Base-by-base conservation (phyloP, 169 alveolate genomes). In the Amoebophrya sp. region DNA sequence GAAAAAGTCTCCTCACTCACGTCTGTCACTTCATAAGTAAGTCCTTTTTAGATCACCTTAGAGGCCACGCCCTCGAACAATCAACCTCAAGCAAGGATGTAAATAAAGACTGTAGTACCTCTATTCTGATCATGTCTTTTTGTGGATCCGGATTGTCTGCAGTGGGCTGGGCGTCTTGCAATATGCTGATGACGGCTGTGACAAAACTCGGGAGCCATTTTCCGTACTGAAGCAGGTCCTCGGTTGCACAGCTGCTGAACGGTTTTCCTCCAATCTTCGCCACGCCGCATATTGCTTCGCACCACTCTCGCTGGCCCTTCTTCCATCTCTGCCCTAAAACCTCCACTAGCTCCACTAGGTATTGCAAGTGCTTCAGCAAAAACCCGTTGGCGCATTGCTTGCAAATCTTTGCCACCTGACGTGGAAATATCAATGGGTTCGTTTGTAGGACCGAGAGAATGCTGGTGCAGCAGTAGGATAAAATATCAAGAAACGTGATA, bases 121-220 rank as follows among this genome's bases (percentile, higher is more conserved):
- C 83, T 65, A 65, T 65, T 26, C 83, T 65, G 26, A 65, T 65
- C 83, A 65, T 65, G 83, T 65, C 83, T 65, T 18, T 65, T 36
- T 65, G 83, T 18, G 83, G 39, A 26, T 65, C 83, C 33, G 18
- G 18, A 0, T 65, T 36, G n/a, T n/a, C n/a, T n/a, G n/a, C n/a
- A n/a, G n/a, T n/a, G 39, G 83, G 83, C 26, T 65, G 83, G 39
- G 83, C 83, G 83, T 65, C 83, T 26, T 65, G 83, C 83, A 65
- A 18, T 12, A 65, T 65, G 2, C 36, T 12, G 26, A 65, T 65
- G 39, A 65, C 83, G 39, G 83, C 83, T 1, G 18, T 65, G 83
- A 18, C 83, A 26, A 65, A 65, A 36, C 38, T 26, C 2, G 83
- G 83, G 39, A 65, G n/a, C 18, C n/a, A 36, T 26, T 65, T 65